Evolutionary conservation across 257 asterid genomes (phyloP).

Genomic region (Ajuga chamaepitys): DNA sequence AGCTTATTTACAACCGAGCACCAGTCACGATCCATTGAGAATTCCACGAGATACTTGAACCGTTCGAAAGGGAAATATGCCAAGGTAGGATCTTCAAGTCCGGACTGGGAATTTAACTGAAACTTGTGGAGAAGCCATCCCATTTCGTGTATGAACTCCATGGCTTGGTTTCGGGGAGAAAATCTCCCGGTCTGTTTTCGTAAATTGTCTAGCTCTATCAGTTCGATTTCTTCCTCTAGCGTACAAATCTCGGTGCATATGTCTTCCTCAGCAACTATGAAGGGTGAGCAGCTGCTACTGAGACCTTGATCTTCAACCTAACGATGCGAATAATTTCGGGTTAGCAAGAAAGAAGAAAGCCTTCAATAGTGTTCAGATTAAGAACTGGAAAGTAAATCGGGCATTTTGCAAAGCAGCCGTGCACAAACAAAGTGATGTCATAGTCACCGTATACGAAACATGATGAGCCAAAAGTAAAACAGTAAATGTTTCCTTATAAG

Average conservation of each 20-base stretch:
- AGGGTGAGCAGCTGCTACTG: slow-evolving; percentile 61
- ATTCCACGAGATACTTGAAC: slow-evolving; percentile 57
- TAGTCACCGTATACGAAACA: background rate
- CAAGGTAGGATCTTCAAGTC: slow-evolving; percentile 27
- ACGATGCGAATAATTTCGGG: background rate
- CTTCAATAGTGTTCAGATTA: background rate
- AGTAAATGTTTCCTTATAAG: background rate
- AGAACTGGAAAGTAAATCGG: background rate
- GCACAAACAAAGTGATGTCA: background rate
- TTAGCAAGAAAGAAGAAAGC: slow-evolving; percentile 1
- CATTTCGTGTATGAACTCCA: slow-evolving; percentile 68
- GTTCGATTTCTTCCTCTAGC: slow-evolving; percentile 63
- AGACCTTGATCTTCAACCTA: slow-evolving; percentile 70
- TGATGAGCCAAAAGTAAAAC: slow-evolving; percentile 8
- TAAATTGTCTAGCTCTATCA: slow-evolving; percentile 23
- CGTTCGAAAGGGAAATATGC: slow-evolving; percentile 41
- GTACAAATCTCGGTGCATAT: slow-evolving; percentile 64
- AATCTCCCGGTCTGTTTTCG: slow-evolving; percentile 24
- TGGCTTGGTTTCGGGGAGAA: slow-evolving; percentile 34
- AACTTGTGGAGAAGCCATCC: slow-evolving; percentile 74
- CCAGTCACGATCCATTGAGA: slow-evolving; percentile 66
- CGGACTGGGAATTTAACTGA: slow-evolving; percentile 34
- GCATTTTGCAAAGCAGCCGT: background rate
- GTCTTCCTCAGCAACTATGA: slow-evolving; percentile 62
- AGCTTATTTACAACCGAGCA: slow-evolving; percentile 61